Evolutionary conservation across 345 rosid genomes (phyloP), one percentile per base, ranked within the genome.

Genomic region (Raphanus sativus): DNA sequence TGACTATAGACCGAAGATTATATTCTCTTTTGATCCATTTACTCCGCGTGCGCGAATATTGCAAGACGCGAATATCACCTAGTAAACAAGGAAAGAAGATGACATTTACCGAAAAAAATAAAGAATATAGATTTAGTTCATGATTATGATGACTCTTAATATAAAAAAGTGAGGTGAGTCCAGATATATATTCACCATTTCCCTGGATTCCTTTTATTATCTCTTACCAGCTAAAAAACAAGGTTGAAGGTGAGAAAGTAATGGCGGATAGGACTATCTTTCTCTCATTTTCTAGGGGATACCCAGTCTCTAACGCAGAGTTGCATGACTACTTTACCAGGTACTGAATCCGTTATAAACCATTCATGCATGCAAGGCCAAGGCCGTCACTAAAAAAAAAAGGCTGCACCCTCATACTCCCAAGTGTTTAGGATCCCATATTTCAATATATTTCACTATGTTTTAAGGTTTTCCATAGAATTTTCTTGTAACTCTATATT

Each of bases 281-380:
- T 88, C 80, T 90, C 81, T 88, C 96, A 0, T 92, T 92, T 74
- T 92, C 97, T 0, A 88, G 77, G 78, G 97, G 97, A 4, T 90
- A 90, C 73, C 90, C 90, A 1, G 79, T 89, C 62, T 71, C 86
- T 0, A 86, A 86, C 54, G 65, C 75, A 15, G 97, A 90, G 83
- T 77, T 92, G 33, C 82, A 71, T 34, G 85, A 73, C 13, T 86
- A 81, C 83, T 85, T 92, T 83, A 76, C 84, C 1, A 73, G 90
- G 97, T 88, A 67, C 55, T 28, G 12, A 8, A 38, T 36, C 15
- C 17, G 42, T 54, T 42, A 10, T 54, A 5, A 36, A 16, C 29
- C 58, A 28, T 28, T n/a, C 65, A 28, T 59, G 64, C 64, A 61
- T 28, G 17, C 65, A 62, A 61, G 30, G n/a, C n/a, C 62, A 59